Base-by-base conservation (phyloP, 1,284 basidiomycete species). In the Cutaneotrichosporon curvatum region DNA sequence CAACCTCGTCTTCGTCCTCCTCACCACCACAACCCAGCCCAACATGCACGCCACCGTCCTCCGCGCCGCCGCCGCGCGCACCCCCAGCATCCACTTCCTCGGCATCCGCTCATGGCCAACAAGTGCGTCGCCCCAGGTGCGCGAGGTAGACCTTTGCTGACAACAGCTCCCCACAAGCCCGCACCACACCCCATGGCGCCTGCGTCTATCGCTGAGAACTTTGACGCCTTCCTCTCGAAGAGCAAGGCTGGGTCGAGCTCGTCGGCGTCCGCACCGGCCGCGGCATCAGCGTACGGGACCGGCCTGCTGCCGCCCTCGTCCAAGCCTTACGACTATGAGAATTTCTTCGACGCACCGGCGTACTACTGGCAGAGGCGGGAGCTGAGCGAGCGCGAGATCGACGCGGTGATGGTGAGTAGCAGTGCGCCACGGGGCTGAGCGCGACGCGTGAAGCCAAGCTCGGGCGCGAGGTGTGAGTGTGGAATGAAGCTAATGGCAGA, bases 331-430 rank as follows among this genome's bases (percentile, higher is more conserved):
- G 72, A 78, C 51, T 81, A 76, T 71, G 71, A 73, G 32, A 76
- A 88, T 59, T 87, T 84, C 70, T 87, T 85, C 84, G 79, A 90
- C 56, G 85, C 84, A 11, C 88, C 88, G 1, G 62, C 75, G 37
- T 76, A 79, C 52, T 75, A 82, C 50, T 86, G 84, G 84, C 78
- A 74, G 49, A 78, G 79, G 18, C 76, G 75, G 52, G 72, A 77
- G 39, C 72, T 88, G 33, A 74, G 78, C 28, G 80, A 87, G 36
- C 70, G 67, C 30, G 88, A 91, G 75, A 83, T 89, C 49, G 82
- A 87, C 40, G 81, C 85, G 37, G 75, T 90, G 55, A 75, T 81
- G 77, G 88, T 88, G 66, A 71, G 83, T 68, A 16, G 34, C 12
- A 30, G 14, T 4, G 16, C n/a, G 30, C 9, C 18, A 6, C 5